Evolutionary conservation across 306 rosid species (phyloP).

Genomic region (Quillaja saponaria): DNA sequence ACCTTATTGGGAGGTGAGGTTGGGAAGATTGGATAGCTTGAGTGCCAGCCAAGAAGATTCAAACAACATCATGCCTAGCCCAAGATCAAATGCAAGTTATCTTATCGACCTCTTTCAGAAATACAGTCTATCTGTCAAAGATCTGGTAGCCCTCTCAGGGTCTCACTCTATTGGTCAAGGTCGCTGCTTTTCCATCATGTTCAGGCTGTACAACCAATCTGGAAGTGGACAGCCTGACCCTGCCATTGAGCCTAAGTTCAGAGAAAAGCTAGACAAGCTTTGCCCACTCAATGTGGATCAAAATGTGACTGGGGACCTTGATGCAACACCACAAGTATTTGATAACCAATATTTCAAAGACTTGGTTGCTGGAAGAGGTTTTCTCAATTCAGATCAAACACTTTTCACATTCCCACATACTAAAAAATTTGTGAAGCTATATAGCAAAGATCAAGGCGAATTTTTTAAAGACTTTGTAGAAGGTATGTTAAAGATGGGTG

Average conservation of each 20-base stretch:
- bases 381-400: constrained; percentile 81
- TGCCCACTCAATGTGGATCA: constrained; percentile 70
- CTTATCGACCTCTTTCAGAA: constrained; percentile 62
- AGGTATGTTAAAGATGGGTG: constrained; percentile 87
- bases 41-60: constrained; percentile 69
- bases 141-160: constrained; percentile 85
- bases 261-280: constrained; percentile 50
- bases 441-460: constrained; percentile 37
- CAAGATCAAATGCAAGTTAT: constrained; percentile 70
- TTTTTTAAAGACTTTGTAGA: constrained; percentile 64
- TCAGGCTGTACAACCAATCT: constrained; percentile 79
- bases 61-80: constrained; percentile 75
- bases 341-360: constrained; percentile 93
- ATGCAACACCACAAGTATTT: constrained; percentile 66
- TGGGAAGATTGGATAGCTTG: constrained; percentile 87
- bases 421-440: constrained; percentile 45
- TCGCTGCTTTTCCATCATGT: constrained; percentile 90
- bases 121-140: constrained; percentile 51
- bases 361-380: constrained; percentile 74
- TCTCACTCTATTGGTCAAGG: constrained; percentile 83
- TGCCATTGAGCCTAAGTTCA: constrained; percentile 48
- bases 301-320: constrained; percentile 71
- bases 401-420: constrained; percentile 56
- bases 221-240: constrained; percentile 79
- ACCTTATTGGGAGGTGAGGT: constrained; percentile 74